A percentile compares a stretch with the other conserved stretches of the same genome.
Evolutionary conservation across 2,329 filamentous ascomycete genomes (phyloP).

Genomic region (Calonectria crousiana): DNA sequence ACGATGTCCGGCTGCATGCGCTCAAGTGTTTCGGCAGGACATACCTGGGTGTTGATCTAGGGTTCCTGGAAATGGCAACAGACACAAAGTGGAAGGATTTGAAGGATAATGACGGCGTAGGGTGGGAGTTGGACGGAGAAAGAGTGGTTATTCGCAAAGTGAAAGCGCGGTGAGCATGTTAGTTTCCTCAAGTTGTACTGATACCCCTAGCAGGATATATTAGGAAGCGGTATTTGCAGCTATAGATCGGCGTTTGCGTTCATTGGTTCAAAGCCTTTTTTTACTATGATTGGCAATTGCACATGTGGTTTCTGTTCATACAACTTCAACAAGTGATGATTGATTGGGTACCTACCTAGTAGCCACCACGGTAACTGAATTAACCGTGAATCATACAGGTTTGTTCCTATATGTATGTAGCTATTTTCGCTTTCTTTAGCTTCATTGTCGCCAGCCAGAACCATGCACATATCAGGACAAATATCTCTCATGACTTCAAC

Average conservation of each 20-base stretch:
- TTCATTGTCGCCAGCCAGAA: neutral
- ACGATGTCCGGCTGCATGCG: constrained; percentile 78
- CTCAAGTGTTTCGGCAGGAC: constrained; percentile 88
- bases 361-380: neutral
- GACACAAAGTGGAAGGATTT: constrained; percentile 80
- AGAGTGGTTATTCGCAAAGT: constrained; percentile 80
- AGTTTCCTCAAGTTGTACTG: constrained; percentile 14
- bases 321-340: neutral
- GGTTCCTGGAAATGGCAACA: constrained; percentile 77
- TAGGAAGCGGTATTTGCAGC: constrained; percentile 22
- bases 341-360: neutral
- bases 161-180: constrained; percentile 52
- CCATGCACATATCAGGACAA: neutral
- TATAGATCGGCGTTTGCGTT: constrained; percentile 8
- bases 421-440: neutral
- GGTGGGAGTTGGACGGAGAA: constrained; percentile 83
- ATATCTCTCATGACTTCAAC: neutral
- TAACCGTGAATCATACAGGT: neutral
- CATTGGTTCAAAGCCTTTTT: neutral
- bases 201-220: constrained; percentile 18
- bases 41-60: constrained; percentile 79
- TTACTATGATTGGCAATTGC: neutral
- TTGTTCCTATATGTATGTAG: neutral
- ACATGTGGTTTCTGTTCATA: neutral
- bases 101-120: constrained; percentile 76